phyloP scores from a whole-genome alignment of 2,329 filamentous ascomycete species.

The Verticillium tricorpus region DNA sequence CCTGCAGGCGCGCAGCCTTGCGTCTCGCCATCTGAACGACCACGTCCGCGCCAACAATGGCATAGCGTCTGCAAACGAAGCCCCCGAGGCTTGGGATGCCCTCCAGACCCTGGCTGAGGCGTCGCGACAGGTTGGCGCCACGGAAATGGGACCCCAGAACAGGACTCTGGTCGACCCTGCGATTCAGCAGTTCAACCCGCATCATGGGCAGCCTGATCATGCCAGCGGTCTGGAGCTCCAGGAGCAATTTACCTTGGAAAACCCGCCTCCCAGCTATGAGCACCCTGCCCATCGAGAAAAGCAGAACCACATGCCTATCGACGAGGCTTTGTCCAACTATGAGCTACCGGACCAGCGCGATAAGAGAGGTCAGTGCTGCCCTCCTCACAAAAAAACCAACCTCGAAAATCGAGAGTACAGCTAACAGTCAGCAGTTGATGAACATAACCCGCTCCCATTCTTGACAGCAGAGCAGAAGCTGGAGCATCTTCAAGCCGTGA shows the following conservation, averaged over 20 bases:
- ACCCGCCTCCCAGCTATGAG: constrained; percentile 48
- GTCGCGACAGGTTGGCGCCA: constrained; percentile 64
- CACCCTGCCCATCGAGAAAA: constrained; percentile 22
- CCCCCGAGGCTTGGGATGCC: constrained; percentile 67
- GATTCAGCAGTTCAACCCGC: constrained; percentile 3
- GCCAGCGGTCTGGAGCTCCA: constrained; percentile 44
- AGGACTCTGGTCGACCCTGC: not conserved
- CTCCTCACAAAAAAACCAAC: no score
- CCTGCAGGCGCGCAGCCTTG: constrained; percentile 8
- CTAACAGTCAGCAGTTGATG: constrained; percentile 9
- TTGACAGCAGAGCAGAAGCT: constrained; percentile 33
- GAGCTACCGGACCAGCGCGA: constrained; percentile 12
- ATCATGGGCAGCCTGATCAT: constrained; percentile 14
- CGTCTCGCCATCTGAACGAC: constrained; percentile 11
- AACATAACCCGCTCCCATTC: constrained; percentile 18
- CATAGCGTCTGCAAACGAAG: constrained; percentile 23
- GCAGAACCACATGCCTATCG: not conserved
- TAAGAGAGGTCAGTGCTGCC: constrained; percentile 18
- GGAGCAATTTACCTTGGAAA: constrained; percentile 55
- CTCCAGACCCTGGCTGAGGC: constrained; percentile 86
- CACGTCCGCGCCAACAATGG: constrained; percentile 11
- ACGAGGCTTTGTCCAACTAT: not conserved
- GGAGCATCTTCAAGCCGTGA: constrained; percentile 45
- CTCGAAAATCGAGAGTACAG: no score
- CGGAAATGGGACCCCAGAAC: constrained; percentile 6